Conservation (phyloP, 2,329 filamentous ascomycete genomes). For the Epichloe glyceriae region DNA sequence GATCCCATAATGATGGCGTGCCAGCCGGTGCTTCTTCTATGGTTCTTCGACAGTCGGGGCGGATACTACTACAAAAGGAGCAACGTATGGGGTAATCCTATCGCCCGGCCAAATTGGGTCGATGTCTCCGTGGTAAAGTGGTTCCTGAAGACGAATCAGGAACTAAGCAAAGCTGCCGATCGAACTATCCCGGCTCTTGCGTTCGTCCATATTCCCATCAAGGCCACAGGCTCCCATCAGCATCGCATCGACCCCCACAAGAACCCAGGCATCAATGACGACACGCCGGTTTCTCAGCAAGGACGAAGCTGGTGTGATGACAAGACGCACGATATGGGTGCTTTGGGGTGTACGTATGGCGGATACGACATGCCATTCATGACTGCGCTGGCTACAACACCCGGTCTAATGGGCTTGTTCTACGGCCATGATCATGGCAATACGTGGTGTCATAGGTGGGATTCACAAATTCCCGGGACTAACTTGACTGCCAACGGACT, state of each 20-base stretch:
- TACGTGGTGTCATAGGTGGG: slow-evolving; percentile 43
- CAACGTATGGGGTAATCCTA: slow-evolving; percentile 14
- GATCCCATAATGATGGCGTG: slow-evolving; percentile 1
- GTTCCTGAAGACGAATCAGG: slow-evolving; percentile 24
- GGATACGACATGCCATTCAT: slow-evolving; percentile 49
- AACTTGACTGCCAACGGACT: slow-evolving; percentile 26
- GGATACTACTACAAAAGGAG: slow-evolving; percentile 34
- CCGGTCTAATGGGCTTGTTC: slow-evolving; percentile 44
- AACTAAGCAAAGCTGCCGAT: slow-evolving; percentile 17
- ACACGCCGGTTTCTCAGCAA: slow-evolving; percentile 26
- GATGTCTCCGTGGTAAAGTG: slow-evolving; percentile 29
- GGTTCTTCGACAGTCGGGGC: slow-evolving; percentile 60
- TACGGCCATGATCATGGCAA: slow-evolving; percentile 54
- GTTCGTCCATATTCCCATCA: slow-evolving; percentile 35
- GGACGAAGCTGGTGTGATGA: slow-evolving; percentile 28
- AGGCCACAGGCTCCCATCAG: slow-evolving; percentile 27
- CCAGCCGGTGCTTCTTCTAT: slow-evolving; percentile 38
- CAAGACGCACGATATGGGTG: neutral
- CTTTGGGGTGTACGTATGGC: slow-evolving; percentile 27
- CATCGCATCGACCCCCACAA: slow-evolving; percentile 18
- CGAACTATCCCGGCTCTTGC: slow-evolving; percentile 30
- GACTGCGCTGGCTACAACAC: slow-evolving; percentile 40
- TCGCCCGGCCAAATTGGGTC: slow-evolving; percentile 31
- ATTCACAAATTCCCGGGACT: slow-evolving; percentile 21
- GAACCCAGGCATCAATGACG: slow-evolving; percentile 33